A percentile compares a stretch with the other conserved stretches of the same genome.
phyloP scores from a whole-genome alignment of 73 alveolate genomes.

The Paramecium tetraurelia region DNA sequence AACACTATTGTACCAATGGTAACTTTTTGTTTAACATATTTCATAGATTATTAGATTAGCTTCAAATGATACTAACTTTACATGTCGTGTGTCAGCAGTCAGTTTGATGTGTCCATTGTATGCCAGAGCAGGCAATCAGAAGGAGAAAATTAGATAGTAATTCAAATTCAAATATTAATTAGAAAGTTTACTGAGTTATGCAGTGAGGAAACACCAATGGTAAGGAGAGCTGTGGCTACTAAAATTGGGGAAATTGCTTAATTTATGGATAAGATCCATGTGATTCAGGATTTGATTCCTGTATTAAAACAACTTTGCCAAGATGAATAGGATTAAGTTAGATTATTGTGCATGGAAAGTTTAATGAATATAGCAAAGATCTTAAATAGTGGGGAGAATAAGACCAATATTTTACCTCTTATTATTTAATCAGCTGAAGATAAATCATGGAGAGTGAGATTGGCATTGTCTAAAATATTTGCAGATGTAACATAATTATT shows the following conservation, averaged over 20 bases:
- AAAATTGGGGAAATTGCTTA: slow-evolving; percentile 93
- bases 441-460: slow-evolving; percentile 98
- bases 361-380: slow-evolving; percentile 90
- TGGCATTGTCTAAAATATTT: slow-evolving; percentile 90
- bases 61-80: slow-evolving; percentile 86
- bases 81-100: slow-evolving; percentile 96
- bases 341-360: slow-evolving; percentile 91
- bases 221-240: slow-evolving; percentile 95
- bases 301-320: slow-evolving; percentile 83
- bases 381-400: slow-evolving; percentile 89
- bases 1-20: slow-evolving; percentile 79
- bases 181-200: slow-evolving; percentile 92
- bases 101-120: slow-evolving; percentile 88
- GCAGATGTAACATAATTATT: slow-evolving; percentile 73
- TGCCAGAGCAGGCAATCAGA: slow-evolving; percentile 87
- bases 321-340: slow-evolving; percentile 95
- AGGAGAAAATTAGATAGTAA: slow-evolving; percentile 89
- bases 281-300: slow-evolving; percentile 87
- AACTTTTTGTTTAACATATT: background rate
- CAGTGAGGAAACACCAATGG: slow-evolving; percentile 98
- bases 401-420: slow-evolving; percentile 86
- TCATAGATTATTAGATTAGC: slow-evolving; percentile 80
- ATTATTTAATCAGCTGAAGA: slow-evolving; percentile 92
- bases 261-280: slow-evolving; percentile 87
- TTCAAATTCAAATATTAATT: background rate